Evolutionary conservation across 257 asterid genomes (phyloP), one percentile per base, ranked within the genome.

Genomic region (Ophiorrhiza pumila): DNA sequence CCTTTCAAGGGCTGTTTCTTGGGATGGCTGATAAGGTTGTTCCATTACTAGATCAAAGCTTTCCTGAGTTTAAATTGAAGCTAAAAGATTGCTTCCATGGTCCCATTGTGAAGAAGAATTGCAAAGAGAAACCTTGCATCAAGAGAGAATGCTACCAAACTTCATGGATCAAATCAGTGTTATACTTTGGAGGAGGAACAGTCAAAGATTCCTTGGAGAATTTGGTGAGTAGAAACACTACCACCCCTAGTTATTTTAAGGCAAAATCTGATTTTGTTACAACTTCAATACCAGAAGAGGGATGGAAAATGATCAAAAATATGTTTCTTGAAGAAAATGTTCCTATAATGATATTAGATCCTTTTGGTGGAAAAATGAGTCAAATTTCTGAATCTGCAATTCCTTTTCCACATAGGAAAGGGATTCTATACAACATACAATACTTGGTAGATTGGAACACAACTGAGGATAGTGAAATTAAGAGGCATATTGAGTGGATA

Each of bases 391-490:
- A 64, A 10, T 10, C 4, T 1, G 69, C 55, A n/a, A 34, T 31
- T 27, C 80, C 80, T 4, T 77, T 77, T 27, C 80, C 80, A n/a
- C 76, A 70, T 14, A 77, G 80, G 60, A 58, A 71, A 22, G 76
- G 77, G 1, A 77, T 10, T 11, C 49, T 71, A 5, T 55, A 22
- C 20, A 71, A 71, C 8, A 37, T 71, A 1, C 76, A 77, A 71
- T 77, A 77, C n/a, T 1, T 64, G 22, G 80, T 77, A 56, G 31
- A 31, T 9, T 77, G 80, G 77, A 65, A 63, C 1, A 7, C 17
- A 0, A 50, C 50, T 18, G 18, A 35, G 15, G n/a, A 61, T 0
- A 32, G 22, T 43, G 60, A 63, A 32, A 34, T 20, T 2, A 64
- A 71, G 10, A 65, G 53, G 47, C 80, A 77, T n/a, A 31, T 77